Conservation (phyloP, 2,329 filamentous ascomycete species). For the Epichloe hybrida region DNA sequence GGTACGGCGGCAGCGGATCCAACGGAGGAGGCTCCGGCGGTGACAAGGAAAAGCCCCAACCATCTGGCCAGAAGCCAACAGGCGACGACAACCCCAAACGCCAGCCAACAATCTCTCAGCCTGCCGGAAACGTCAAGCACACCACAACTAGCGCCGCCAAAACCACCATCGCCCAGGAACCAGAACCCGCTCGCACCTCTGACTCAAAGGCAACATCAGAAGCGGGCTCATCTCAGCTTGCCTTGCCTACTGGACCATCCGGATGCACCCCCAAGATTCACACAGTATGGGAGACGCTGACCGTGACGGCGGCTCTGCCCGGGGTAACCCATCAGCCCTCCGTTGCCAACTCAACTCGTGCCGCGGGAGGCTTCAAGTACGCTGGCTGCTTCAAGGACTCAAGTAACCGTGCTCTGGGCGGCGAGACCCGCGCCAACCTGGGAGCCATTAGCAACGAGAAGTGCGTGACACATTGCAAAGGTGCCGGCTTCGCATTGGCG, state of each 20-base stretch:
- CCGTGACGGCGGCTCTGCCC: slow-evolving; percentile 22
- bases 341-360: slow-evolving; percentile 7
- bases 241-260: slow-evolving; percentile 8
- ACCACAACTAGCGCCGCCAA: background rate
- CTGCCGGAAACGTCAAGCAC: background rate
- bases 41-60: background rate
- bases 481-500: slow-evolving; percentile 27
- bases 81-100: background rate
- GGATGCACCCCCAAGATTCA: slow-evolving; percentile 16
- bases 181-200: background rate
- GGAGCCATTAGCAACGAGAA: slow-evolving; percentile 29
- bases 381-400: slow-evolving; percentile 31
- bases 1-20: slow-evolving; percentile 20
- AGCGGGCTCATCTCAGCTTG: slow-evolving; percentile 7
- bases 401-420: slow-evolving; percentile 23
- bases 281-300: slow-evolving; percentile 33
- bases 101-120: background rate
- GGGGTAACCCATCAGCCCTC: slow-evolving; percentile 7
- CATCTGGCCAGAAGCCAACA: background rate
- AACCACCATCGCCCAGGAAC: background rate
- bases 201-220: slow-evolving; percentile 7
- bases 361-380: slow-evolving; percentile 21
- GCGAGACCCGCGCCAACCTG: slow-evolving; percentile 26
- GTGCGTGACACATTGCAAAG: slow-evolving; percentile 35
- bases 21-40: slow-evolving; percentile 2